Evolutionary conservation across 352 stramenopile genomes (phyloP), one percentile per base, ranked within the genome.

Genomic region (Phytophthora hybrid): DNA sequence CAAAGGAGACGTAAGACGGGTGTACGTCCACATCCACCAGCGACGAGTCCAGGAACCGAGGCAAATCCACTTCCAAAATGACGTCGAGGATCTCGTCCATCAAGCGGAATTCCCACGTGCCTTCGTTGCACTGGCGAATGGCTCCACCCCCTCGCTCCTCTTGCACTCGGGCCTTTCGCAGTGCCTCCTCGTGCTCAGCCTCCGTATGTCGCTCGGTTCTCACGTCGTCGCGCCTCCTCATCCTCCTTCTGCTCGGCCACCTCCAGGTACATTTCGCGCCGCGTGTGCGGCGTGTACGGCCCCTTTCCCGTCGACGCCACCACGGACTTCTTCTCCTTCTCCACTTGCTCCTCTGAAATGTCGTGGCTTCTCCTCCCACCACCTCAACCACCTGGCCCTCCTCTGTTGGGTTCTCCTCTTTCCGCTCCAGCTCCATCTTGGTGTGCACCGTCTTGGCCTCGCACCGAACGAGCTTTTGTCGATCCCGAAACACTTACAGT

Each of bases 1-100:
- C 82, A 14, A 99, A 85, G 21, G 88, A 96, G n/a, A 98, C 91
- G 68, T 98, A 98, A 11, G 82, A 88, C 51, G 96, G 96, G 68
- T 98, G 95, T 7, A 98, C 88, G 59, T 99, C 95, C 8, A 98
- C 88, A 75, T 99, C 93, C n/a, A 99, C 90, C 3, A 99, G 81
- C 8, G 89, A 98, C 21, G 90, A 93, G 70, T 98, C 94, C 26
- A 99, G 69, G 75, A 97, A 94, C 29, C 90, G 89, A 26, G 92
- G 93, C 31, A 98, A 65, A 59, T 88, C 76, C 11, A 98, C 83
- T 59, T 95, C 80, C 8, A 98, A 73, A 31, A 97, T 74, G 26
- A 98, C 60, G 21, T 82, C 79, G 5, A 85, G 60, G 8, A 78
- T 66, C 21, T 88, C 86, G 16, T 87, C 78, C 21, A 73, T 76